Percentiles rank a stretch among this genome's conserved stretches.
phyloP scores from a whole-genome alignment of 1,284 basidiomycete genomes.

The Marasmius sp. region DNA sequence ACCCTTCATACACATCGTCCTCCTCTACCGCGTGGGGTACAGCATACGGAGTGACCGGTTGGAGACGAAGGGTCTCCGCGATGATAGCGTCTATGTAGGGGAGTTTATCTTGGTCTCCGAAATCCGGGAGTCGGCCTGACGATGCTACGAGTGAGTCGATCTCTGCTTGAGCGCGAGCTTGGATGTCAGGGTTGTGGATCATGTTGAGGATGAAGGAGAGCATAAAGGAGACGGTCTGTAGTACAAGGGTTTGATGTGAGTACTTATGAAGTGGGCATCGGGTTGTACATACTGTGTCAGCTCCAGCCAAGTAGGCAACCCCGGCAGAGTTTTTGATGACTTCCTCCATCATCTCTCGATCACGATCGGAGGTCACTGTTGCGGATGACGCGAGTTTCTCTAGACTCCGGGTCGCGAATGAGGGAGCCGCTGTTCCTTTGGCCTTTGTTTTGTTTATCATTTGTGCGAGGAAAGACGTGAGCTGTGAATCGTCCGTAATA shows the following conservation, averaged over 20 bases:
- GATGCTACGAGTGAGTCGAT: background rate
- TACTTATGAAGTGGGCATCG: background rate
- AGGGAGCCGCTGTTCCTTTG: background rate
- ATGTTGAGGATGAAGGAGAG: background rate
- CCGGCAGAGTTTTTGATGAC: background rate
- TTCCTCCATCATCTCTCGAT: background rate
- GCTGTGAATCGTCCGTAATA: background rate
- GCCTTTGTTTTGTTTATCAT: no score
- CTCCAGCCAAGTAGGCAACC: background rate
- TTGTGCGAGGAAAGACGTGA: background rate
- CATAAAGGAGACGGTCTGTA: background rate
- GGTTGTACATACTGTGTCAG: background rate
- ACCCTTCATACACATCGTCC: background rate
- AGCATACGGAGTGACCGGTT: background rate
- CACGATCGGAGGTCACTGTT: background rate
- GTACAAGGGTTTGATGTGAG: no score
- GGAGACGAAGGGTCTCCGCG: background rate
- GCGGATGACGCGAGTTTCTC: background rate
- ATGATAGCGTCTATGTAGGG: background rate
- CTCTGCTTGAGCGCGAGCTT: background rate
- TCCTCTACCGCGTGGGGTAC: background rate
- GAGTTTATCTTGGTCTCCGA: background rate
- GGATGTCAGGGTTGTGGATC: background rate
- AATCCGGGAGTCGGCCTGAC: background rate
- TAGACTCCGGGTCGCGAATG: background rate